phyloP scores from a whole-genome alignment of 306 rosid species.

The cucumber (Cucumis sativus) region Cucumber_9930_V3 NC_026659.2:22993501-22994000 shows the following conservation, averaged over 20 bases:
- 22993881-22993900: constrained; percentile 36
- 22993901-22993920: constrained; percentile 5
- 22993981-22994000: constrained; percentile 70
- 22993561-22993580: not conserved
- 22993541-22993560: not conserved
- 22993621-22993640: constrained; percentile 31
- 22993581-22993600: constrained; percentile 70
- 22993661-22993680: constrained; percentile 37
- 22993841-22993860: not conserved
- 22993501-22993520: not conserved
- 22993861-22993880: constrained; percentile 42
- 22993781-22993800: constrained; percentile 37
- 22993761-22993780: constrained; percentile 41
- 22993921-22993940: constrained; percentile 17
- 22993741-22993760: constrained; percentile 86
- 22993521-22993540: no score
- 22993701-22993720: constrained; percentile 32
- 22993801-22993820: not conserved
- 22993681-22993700: constrained; percentile 71
- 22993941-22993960: constrained; percentile 55
- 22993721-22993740: constrained; percentile 31
- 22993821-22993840: no score
- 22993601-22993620: constrained; percentile 24
- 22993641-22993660: constrained; percentile 38
- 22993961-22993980: constrained; percentile 58